Base-by-base conservation (phyloP, 140 eudicot genomes). In the Ambrosia hybrid region DNA sequence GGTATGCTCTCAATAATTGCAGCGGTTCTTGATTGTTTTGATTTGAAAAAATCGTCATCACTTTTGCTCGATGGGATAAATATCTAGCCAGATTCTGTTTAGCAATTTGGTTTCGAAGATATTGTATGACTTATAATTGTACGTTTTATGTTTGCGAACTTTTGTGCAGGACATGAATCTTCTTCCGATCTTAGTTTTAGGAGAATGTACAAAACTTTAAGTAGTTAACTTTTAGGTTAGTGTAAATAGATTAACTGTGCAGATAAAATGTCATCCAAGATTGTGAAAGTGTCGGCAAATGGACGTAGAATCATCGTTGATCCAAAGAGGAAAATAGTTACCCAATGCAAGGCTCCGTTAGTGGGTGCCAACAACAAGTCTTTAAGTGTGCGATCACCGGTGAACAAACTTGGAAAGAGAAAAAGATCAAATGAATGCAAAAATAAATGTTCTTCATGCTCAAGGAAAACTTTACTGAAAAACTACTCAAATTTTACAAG, bases 281-380 rank as follows among this genome's bases (percentile, higher is more conserved):
- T 70, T 74, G 92, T 76, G 72, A 89, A 87, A 86, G 87, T 70
- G 59, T 83, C 81, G 77, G 90, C 84, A 87, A 89, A 80, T 75
- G 76, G 84, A 21, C 85, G 87, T 59, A 73, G 80, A n/a, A 37
- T 69, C 26, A 79, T 76, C 33, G 78, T 78, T 58, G 85, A 86
- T 67, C 65, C 84, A 72, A 91, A 85, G 81, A 86, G 95, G 84
- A 92, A 85, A 71, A 45, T 69, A 65, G 83, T 82, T 43, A 83
- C 84, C 13, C 78, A 67, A 26, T 43, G 61, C 69, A 81, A 77
- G 70, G 69, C 80, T 33, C 68, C 74, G 37, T 8, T 73, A 34
- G 64, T 61, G 11, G 81, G 84, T 67, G 70, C 68, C 48, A 66
- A 75, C 52, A 73, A 46, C 66, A 71, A 67, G 75, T 72, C 80